A percentile compares a stretch with the other conserved stretches of the same genome.
Evolutionary conservation across 78 protist genomes (phyloP).

Genomic region (Capsaspora owczarzaki): DNA sequence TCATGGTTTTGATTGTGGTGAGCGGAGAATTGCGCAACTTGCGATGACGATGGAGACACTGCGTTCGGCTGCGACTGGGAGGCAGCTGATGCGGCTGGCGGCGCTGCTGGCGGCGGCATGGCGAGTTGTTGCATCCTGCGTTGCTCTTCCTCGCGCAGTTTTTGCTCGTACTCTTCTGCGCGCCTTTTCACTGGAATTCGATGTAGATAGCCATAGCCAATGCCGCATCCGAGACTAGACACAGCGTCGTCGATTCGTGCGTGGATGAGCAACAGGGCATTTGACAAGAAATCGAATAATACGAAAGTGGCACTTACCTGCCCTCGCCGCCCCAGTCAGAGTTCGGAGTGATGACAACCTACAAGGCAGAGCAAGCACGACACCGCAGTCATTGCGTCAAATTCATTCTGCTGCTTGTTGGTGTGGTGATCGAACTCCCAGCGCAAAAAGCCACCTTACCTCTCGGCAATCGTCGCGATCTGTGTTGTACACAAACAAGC

Average conservation of each 20-base stretch:
- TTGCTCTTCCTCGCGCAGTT: too few relatives aligned
- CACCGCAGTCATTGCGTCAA: neutral
- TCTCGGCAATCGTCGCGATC: slow-evolving; percentile 16
- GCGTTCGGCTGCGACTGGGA: neutral
- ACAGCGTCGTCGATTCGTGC: too few relatives aligned
- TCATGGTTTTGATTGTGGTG: neutral
- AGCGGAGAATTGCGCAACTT: too few relatives aligned
- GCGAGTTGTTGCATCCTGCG: neutral
- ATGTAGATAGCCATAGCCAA: slow-evolving; percentile 7
- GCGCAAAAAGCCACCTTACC: too few relatives aligned
- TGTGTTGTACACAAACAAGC: slow-evolving; percentile 26
- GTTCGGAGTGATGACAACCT: slow-evolving; percentile 7
- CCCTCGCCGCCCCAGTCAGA: slow-evolving; percentile 27
- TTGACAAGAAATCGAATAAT: neutral
- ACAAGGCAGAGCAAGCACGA: neutral
- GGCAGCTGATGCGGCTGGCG: neutral
- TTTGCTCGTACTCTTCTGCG: too few relatives aligned
- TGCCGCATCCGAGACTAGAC: neutral
- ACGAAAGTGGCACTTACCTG: neutral
- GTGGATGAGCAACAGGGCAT: neutral
- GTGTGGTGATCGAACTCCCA: neutral
- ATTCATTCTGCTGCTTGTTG: neutral
- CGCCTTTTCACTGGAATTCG: slow-evolving; percentile 4
- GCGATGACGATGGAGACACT: neutral
- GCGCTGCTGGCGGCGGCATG: neutral